These are phyloP conservation scores for Paramecium octaurelia DNA, from an alignment of 73 alveolate species.

Conservation along the genomic window DNA sequence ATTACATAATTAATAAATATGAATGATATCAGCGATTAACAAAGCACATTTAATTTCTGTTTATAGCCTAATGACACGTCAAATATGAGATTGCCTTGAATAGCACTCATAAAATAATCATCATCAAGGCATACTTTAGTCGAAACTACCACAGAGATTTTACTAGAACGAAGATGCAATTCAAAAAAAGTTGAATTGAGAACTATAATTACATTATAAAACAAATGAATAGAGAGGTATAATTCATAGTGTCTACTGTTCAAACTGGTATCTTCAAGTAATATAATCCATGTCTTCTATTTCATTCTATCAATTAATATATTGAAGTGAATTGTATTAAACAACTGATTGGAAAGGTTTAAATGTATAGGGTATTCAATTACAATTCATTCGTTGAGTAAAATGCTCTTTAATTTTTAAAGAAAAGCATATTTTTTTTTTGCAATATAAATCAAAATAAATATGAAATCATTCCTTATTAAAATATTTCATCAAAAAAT, in stretches of 20 bases:
- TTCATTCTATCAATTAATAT: neutral
- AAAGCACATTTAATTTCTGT: neutral
- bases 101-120: neutral
- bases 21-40: slow-evolving; percentile 7
- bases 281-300: neutral
- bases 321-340: neutral
- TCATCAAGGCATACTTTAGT: neutral
- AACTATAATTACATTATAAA: neutral
- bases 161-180: neutral
- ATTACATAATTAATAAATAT: neutral
- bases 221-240: neutral
- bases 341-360: neutral
- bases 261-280: neutral
- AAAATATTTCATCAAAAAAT: no score
- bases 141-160: neutral
- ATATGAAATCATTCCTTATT: no score
- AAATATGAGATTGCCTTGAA: neutral
- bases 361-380: no score
- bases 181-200: neutral
- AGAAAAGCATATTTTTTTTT: no score
- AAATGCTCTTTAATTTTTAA: no score
- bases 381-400: no score
- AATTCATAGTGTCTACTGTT: neutral
- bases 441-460: no score
- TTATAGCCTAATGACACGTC: neutral